These are phyloP conservation scores for Stentor roeselii DNA, from an alignment of 73 alveolate species.

Conservation along the genomic window DNA sequence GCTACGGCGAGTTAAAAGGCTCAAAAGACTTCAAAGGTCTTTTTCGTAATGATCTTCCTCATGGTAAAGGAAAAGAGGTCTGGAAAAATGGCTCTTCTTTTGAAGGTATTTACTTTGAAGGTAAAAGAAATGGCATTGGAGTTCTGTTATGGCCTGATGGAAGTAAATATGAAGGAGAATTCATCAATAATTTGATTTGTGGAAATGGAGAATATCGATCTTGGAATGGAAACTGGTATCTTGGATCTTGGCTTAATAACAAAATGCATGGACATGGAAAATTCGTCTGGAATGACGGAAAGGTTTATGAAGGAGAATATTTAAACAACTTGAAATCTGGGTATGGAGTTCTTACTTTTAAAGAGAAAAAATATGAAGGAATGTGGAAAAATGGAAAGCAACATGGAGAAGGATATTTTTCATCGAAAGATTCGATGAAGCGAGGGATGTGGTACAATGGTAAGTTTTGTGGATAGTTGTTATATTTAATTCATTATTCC, in stretches of 20 bases:
- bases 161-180: not conserved
- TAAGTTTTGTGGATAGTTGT: not conserved
- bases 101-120: not conserved
- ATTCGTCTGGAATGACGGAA: constrained; percentile 2
- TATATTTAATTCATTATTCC: constrained; percentile 31
- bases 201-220: not conserved
- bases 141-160: not conserved
- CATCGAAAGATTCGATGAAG: not conserved
- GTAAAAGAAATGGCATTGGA: not conserved
- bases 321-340: not conserved
- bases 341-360: not conserved
- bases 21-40: constrained; percentile 25
- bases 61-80: constrained; percentile 31
- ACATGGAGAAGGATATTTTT: constrained; percentile 20
- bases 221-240: not conserved
- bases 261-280: constrained; percentile 17
- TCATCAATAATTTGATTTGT: not conserved
- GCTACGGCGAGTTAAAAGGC: not conserved
- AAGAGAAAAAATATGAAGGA: constrained; percentile 7
- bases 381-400: constrained; percentile 8
- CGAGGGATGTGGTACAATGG: constrained; percentile 10
- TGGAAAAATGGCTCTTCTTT: constrained; percentile 31
- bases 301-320: constrained; percentile 19
- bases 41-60: constrained; percentile 32
- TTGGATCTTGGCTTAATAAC: not conserved